phyloP scores from a whole-genome alignment of 768 basidiomycete genomes.

The Amanita subjunquillea region DNA sequence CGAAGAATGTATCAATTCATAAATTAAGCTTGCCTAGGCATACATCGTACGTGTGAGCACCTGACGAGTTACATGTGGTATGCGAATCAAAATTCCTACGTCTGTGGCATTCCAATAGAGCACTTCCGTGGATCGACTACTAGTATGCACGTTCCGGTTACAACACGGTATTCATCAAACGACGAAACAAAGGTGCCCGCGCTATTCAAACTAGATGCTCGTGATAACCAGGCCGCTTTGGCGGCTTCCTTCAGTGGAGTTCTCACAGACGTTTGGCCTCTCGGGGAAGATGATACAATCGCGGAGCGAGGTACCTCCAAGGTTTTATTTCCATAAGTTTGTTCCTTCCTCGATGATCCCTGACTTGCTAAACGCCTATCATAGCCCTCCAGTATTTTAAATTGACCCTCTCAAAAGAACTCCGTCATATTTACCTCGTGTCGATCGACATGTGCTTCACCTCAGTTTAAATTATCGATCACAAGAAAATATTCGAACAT shows the following conservation, averaged over 20 bases:
- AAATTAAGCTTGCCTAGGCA: neutral
- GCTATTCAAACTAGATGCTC: no score
- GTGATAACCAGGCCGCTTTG: no score
- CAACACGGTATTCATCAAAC: no score
- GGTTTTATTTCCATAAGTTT: no score
- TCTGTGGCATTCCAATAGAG: neutral
- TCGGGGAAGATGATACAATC: no score
- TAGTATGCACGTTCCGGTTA: no score
- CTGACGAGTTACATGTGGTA: neutral
- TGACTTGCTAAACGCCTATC: conserved; percentile 1
- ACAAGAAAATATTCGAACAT: neutral
- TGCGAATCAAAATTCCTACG: neutral
- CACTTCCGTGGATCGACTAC: neutral
- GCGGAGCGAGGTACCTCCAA: no score
- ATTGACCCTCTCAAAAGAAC: neutral
- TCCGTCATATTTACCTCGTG: neutral
- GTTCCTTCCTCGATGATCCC: neutral
- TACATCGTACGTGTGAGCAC: neutral
- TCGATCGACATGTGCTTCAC: neutral
- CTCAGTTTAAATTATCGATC: neutral
- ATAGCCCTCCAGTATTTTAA: neutral
- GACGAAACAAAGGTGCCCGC: no score
- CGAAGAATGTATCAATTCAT: neutral
- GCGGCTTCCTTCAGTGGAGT: no score
- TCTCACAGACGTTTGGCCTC: no score